A percentile compares a stretch with the other conserved stretches of the same genome.
Conservation (phyloP, 768 basidiomycete genomes). For the Trametes cinnabarina region DNA sequence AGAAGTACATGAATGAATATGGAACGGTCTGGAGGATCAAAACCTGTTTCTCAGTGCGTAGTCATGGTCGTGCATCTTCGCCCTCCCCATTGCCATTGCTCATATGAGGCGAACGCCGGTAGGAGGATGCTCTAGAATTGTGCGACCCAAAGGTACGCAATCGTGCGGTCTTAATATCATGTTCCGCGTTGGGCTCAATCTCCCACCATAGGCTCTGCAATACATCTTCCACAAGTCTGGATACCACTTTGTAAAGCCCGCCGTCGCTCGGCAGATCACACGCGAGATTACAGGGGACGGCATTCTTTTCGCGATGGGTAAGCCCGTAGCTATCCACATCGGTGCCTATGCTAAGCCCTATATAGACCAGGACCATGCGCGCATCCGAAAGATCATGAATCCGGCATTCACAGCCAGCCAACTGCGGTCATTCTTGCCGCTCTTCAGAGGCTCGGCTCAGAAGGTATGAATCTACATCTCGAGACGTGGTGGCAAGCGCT, state of each 20-base stretch:
- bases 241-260: constrained; percentile 30
- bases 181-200: neutral
- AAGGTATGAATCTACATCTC: constrained; percentile 15
- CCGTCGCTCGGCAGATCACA: constrained; percentile 12
- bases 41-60: constrained; percentile 22
- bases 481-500: neutral
- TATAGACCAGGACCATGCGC: constrained; percentile 22
- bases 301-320: constrained; percentile 21
- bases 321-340: neutral
- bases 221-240: constrained; percentile 29
- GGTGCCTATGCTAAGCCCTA: neutral
- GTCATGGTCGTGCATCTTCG: neutral
- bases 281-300: constrained; percentile 21
- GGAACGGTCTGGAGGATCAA: constrained; percentile 21
- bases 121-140: constrained; percentile 15
- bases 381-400: constrained; percentile 25
- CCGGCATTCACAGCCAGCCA: constrained; percentile 24
- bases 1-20: constrained; percentile 20
- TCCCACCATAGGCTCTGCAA: constrained; percentile 25
- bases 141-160: constrained; percentile 14
- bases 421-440: constrained; percentile 24
- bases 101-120: neutral
- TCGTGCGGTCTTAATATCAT: neutral
- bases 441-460: constrained; percentile 20
- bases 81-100: no score